Percentiles rank a stretch among this genome's conserved stretches.
phyloP scores from a whole-genome alignment of 257 asterid genomes.

The Nicotiana attenuata region DNA sequence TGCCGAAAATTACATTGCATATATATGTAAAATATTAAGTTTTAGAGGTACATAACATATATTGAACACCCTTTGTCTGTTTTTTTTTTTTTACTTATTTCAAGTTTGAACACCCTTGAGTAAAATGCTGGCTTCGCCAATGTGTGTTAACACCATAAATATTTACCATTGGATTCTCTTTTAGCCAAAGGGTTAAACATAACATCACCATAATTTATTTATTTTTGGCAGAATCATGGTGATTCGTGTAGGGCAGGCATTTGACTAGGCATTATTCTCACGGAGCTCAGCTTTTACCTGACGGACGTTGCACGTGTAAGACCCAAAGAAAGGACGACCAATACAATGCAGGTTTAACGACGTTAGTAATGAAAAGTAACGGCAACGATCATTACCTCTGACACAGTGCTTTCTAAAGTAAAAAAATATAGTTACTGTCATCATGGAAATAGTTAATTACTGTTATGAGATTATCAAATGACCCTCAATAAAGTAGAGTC shows the following conservation, averaged over 20 bases:
- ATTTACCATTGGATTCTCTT: constrained; percentile 5
- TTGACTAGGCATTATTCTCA: constrained; percentile 1
- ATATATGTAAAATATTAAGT: too few species aligned
- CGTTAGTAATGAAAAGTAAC: constrained; percentile 6
- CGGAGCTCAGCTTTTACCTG: neutral
- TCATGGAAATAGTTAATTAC: neutral
- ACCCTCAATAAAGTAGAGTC: neutral
- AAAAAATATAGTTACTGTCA: neutral
- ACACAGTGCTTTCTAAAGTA: neutral
- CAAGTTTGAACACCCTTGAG: too few species aligned
- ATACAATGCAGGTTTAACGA: neutral
- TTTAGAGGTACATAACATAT: too few species aligned
- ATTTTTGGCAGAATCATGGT: neutral
- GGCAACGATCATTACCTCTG: neutral
- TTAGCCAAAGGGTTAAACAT: neutral
- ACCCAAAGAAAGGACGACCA: neutral
- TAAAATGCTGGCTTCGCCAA: too few species aligned
- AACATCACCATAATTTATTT: neutral
- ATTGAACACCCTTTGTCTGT: too few species aligned
- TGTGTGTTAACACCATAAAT: neutral
- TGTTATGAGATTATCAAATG: neutral
- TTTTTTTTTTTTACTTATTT: too few species aligned
- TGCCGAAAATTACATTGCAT: too few species aligned
- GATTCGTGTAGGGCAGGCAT: constrained; percentile 2
- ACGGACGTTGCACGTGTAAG: constrained; percentile 10